Conservation (phyloP, 2,329 filamentous ascomycete species). For the Fusarium sp. region DNA sequence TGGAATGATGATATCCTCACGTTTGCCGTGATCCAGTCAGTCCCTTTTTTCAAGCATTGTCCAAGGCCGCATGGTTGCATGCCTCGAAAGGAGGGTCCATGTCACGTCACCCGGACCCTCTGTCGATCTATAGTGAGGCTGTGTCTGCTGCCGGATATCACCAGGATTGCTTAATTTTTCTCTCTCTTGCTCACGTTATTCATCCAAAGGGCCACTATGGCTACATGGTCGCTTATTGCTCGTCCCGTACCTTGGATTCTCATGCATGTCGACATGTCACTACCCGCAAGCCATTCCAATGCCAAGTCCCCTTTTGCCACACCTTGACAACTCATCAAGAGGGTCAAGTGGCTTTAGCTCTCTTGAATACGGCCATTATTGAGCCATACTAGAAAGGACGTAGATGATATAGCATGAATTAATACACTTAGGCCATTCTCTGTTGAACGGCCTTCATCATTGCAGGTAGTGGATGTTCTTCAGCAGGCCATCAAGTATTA, state of each 20-base stretch:
- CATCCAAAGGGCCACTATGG: not conserved
- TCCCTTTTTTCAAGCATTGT: not conserved
- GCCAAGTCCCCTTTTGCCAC: not conserved
- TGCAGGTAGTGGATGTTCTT: not conserved
- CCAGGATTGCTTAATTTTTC: slow-evolving; percentile 2
- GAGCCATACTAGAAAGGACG: not conserved
- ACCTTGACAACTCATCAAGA: not conserved
- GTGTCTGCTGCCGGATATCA: slow-evolving; percentile 9
- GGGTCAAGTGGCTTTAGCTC: not conserved
- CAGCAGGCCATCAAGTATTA: not conserved
- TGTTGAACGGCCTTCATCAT: not conserved
- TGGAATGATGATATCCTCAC: not conserved
- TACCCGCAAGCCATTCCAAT: not conserved
- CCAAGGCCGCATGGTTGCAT: not conserved
- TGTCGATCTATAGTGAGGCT: slow-evolving; percentile 33
- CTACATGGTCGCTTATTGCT: not conserved
- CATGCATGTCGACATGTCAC: slow-evolving; percentile 3
- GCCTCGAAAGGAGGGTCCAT: slow-evolving; percentile 13
- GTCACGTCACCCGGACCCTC: slow-evolving; percentile 32
- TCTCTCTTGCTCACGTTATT: not conserved
- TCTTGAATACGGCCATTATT: not conserved
- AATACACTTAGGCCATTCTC: not conserved
- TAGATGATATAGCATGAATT: not conserved
- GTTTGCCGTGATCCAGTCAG: slow-evolving; percentile 5
- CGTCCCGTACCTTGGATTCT: not conserved